phyloP scores from a whole-genome alignment of 306 rosid genomes.

The Pterocarpus macrocarpus region DNA sequence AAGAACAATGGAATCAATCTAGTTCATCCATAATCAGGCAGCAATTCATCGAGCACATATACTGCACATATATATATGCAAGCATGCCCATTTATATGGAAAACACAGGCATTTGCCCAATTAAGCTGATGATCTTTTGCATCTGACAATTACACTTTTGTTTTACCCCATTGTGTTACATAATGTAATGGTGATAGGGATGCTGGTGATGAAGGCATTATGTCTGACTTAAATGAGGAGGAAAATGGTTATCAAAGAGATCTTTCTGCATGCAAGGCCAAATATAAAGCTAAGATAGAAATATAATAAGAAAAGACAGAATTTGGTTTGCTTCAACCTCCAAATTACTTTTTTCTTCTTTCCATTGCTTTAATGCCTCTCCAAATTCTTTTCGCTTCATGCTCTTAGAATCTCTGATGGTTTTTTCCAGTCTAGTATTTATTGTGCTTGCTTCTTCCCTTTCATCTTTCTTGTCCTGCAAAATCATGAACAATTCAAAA shows the following conservation, averaged over 20 bases:
- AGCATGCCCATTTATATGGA: conserved; percentile 15
- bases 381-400: conserved; percentile 53
- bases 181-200: conserved; percentile 29
- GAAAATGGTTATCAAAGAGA: conserved; percentile 24
- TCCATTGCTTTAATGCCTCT: conserved; percentile 54
- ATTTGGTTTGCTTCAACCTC: conserved; percentile 66
- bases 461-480: conserved; percentile 54
- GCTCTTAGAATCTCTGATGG: conserved; percentile 42
- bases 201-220: conserved; percentile 36
- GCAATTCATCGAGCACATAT: conserved; percentile 29
- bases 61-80: conserved; percentile 2
- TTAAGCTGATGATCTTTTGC: conserved; percentile 26
- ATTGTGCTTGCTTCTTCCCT: conserved; percentile 43
- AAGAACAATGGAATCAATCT: conserved; percentile 40
- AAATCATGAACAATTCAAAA: conserved; percentile 28
- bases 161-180: not conserved
- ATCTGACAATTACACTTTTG: conserved; percentile 25
- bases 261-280: conserved; percentile 23
- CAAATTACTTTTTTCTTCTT: conserved; percentile 52
- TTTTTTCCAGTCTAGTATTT: conserved; percentile 49
- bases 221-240: conserved; percentile 2
- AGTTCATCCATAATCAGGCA: conserved; percentile 38
- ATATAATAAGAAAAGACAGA: conserved; percentile 5
- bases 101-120: conserved; percentile 15
- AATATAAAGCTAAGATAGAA: conserved; percentile 9